Base-by-base conservation (phyloP, 2,329 filamentous ascomycete species). In the Didymella pinodella region DNA sequence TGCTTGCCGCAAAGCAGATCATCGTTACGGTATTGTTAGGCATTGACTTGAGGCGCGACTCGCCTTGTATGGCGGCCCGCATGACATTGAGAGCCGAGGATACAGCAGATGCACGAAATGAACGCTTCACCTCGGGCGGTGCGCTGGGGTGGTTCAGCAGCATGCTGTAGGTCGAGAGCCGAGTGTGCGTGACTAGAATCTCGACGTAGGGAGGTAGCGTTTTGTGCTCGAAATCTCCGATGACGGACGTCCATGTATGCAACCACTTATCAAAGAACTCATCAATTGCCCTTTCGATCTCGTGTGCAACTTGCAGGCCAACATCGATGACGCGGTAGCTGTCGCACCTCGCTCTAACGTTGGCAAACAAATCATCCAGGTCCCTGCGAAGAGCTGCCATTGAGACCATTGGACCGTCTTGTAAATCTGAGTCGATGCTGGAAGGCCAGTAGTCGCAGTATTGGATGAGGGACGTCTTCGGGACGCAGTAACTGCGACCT, bases 21-120 rank as follows among this genome's bases (percentile, higher is more conserved):
- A 92, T 92, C 63, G 91, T 90, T 54, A 89, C 85, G 0, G 89
- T 91, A 65, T 92, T 92, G 74, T 92, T 92, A 0, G 89, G 89
- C 89, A 92, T 92, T 0, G 89, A 91, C 54, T 87, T 87, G 0
- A 92, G 81, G 61, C 88, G 84, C 0, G 82, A 79, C 69, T 92
- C 89, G 32, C 89, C 89, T 73, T 91, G 89, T 6, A 91, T 90
- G 0, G 89, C 89, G 1, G 87, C 88, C 22, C 89, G 85, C 81
- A 92, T 85, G 4, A 92, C 90, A 57, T 90, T 91, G n/a, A 92
- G 76, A 0, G 90, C 88, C 0, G 89, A 89, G 0, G 89, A 90
- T 0, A 92, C 81, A 1, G 88, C 88, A 0, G 88, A 89, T 0
- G 88, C 87, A 40, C 89, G 86, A 75, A 92, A 92, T 73, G 90